Conservation (phyloP, 805 yeast genomes). For the Metschnikowia continentalis region DNA sequence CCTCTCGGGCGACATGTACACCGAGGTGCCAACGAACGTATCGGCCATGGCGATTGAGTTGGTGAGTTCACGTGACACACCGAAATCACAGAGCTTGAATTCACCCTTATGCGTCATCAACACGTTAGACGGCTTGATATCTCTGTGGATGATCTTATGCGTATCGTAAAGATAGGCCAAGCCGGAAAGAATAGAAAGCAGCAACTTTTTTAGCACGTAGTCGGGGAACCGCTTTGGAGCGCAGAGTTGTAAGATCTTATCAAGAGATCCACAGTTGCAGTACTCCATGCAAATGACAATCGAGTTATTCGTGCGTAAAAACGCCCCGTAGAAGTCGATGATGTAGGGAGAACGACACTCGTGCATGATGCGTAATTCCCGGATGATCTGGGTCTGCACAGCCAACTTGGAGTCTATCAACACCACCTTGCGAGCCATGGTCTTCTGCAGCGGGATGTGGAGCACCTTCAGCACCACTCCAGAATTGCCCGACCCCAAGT, state of each 20-base stretch:
- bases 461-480: conserved; percentile 88
- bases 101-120: conserved; percentile 81
- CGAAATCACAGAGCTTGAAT: conserved; percentile 92
- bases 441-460: conserved; percentile 81
- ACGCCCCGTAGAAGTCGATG: conserved; percentile 89
- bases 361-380: conserved; percentile 87
- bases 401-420: conserved; percentile 78
- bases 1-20: conserved; percentile 95
- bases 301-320: conserved; percentile 56
- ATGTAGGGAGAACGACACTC: conserved; percentile 83
- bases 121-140: conserved; percentile 93
- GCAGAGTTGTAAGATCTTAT: conserved; percentile 62
- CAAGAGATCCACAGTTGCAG: conserved; percentile 91
- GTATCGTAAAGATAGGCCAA: conserved; percentile 73
- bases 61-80: conserved; percentile 87
- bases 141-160: conserved; percentile 90
- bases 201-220: conserved; percentile 64
- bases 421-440: conserved; percentile 87
- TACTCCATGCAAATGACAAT: conserved; percentile 94
- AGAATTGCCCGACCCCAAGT: conserved; percentile 88
- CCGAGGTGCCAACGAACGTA: conserved; percentile 96
- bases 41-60: conserved; percentile 85
- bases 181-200: conserved; percentile 75
- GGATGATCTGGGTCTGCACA: conserved; percentile 75
- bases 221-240: conserved; percentile 45